Evolutionary conservation across 139 green algal species (phyloP).

Genomic region (Yamagishiella unicocca): DNA sequence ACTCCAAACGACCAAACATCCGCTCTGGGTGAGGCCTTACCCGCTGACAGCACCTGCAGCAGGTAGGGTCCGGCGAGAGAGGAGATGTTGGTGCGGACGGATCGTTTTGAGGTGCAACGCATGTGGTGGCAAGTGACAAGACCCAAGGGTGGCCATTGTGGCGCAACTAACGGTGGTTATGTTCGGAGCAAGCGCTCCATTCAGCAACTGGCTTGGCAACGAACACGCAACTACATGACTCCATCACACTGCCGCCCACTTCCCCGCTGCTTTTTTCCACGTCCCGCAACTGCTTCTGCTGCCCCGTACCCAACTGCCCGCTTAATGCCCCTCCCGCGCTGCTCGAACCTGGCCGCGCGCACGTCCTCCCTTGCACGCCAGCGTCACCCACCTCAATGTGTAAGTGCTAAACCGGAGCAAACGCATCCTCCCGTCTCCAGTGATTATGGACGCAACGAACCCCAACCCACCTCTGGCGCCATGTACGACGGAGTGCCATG

Average conservation of each 20-base stretch:
- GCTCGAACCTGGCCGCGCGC: no score
- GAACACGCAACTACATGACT: no score
- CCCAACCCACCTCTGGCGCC: conserved; percentile 29
- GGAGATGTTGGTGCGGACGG: neutral
- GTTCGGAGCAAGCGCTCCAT: no score
- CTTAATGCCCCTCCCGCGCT: no score
- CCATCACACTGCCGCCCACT: no score
- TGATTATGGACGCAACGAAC: neutral
- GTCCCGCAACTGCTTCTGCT: no score
- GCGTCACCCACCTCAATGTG: no score
- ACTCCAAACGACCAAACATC: conserved; percentile 8
- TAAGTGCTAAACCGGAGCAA: neutral
- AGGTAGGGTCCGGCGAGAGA: neutral
- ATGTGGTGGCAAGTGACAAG: neutral
- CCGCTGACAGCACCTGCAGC: neutral
- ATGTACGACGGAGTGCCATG: conserved; percentile 29
- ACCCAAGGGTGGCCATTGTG: neutral
- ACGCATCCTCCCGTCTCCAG: neutral
- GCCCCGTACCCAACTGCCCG: no score
- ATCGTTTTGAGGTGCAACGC: neutral
- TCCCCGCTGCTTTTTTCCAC: no score
- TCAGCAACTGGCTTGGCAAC: no score
- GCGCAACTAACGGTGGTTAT: neutral
- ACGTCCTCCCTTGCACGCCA: no score
- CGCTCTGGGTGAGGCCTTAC: neutral